Conservation (phyloP, 345 rosid genomes). For the Noccaea bulbosa region DNA sequence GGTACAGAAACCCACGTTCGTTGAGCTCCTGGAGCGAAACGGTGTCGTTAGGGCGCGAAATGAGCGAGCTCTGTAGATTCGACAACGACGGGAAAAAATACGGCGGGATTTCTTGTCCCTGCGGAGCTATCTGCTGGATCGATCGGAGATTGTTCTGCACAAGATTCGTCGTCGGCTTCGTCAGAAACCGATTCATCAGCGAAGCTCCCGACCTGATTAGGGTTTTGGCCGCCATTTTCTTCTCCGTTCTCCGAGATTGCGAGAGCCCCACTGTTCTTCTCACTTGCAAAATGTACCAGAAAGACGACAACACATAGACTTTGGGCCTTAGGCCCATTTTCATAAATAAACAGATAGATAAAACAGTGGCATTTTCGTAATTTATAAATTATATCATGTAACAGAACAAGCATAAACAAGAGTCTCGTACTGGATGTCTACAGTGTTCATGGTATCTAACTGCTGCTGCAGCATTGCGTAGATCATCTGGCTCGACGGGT, state of each 20-base stretch:
- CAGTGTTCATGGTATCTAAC: constrained; percentile 41
- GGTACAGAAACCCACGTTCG: constrained; percentile 63
- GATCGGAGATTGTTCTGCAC: constrained; percentile 45
- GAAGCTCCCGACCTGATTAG: constrained; percentile 71
- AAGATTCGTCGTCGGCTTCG: constrained; percentile 46
- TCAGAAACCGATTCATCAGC: constrained; percentile 55
- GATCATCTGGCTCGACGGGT: constrained; percentile 39
- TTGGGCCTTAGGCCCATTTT: constrained; percentile 32
- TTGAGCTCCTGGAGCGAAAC: constrained; percentile 42
- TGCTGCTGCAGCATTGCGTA: constrained; percentile 38
- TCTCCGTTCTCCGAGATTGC: constrained; percentile 29
- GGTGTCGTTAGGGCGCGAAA: constrained; percentile 50
- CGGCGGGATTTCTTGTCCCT: constrained; percentile 49
- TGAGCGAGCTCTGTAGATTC: constrained; percentile 47
- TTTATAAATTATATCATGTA: not conserved
- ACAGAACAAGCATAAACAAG: constrained; percentile 21
- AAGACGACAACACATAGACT: constrained; percentile 24
- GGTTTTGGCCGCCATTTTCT: constrained; percentile 70
- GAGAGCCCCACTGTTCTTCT: not conserved
- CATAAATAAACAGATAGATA: not conserved
- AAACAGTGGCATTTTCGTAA: not conserved
- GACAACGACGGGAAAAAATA: constrained; percentile 66
- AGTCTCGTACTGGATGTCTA: constrained; percentile 35
- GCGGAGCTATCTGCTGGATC: constrained; percentile 38
- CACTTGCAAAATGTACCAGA: constrained; percentile 14